Evolutionary conservation across 495 filamentous ascomycete species (phyloP), one percentile per base, ranked within the genome.

Genomic region (Halenospora varia): DNA sequence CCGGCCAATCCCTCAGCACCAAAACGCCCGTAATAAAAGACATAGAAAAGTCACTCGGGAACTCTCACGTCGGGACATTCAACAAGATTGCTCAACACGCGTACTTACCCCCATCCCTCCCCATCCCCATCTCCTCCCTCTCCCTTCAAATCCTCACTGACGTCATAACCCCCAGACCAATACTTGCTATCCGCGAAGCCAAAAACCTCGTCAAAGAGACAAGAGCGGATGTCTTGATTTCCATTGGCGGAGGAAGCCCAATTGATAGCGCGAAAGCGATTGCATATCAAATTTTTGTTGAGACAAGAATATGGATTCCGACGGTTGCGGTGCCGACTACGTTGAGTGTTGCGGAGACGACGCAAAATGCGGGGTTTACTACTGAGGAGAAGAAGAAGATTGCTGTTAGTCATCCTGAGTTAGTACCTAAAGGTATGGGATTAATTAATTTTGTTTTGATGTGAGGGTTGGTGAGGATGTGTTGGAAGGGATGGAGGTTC

Each of bases 291-390:
- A 59, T 59, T 24, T 48, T 53, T 22, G 42, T 45, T 17, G 40
- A 35, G 40, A 48, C 41, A 11, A 48, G 56, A 25, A 48, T 44
- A 48, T 59, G 56, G 56, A 48, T 59, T n/a, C 56, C 56, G 6
- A 59, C 48, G 20, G 51, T 59, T 19, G 56, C 56, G 1, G 56
- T 59, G 2, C 56, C 56, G 10, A 59, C 56, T 15, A 59, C 56
- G 1, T 48, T 59, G 25, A 59, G 56, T 26, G 56, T 59, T 13
- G 56, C 56, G 15, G 56, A 59, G 42, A 59, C 56, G 22, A 59
- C 56, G 0, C 56, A 59, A 25, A 59, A 59, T 22, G 56, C 56
- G 18, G 56, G 56, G 10, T 59, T 59, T 18, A 59, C 56, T 1
- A 59, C 39, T 2, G 49, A 59, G 22, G 49, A 59, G 49, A 48